Evolutionary conservation across 2,329 filamentous ascomycete genomes (phyloP), one percentile per base, ranked within the genome.

Genomic region (Paraphoma chrysanthemicola): DNA sequence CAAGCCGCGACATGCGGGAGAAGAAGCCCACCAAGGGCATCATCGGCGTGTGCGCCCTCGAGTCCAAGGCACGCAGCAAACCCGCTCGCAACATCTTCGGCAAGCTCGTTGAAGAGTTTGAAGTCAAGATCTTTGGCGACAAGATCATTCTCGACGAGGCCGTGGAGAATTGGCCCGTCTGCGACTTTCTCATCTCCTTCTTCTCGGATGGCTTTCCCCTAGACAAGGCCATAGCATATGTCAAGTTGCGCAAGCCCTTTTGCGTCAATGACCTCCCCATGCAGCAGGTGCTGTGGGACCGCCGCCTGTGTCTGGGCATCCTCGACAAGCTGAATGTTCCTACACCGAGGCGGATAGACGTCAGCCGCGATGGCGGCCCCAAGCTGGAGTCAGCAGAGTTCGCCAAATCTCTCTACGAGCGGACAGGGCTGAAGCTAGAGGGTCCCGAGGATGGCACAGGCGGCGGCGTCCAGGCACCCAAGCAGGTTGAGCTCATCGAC

Each of bases 131-230:
- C 11, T 99, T 99, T 80, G 96, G 95, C 46, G 95, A 99, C 81
- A 99, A 99, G 79, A 94, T 97, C 43, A 99, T 99, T 66, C 83
- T 99, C 36, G 95, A 99, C 71, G 95, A 99, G 85, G 91, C 91
- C 60, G 90, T 97, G 53, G 93, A 96, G 78, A 96, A 97, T 74
- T 97, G 93, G 93, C 93, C 93, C 16, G 88, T 96, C 52, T 96
- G 92, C 77, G 95, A 99, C 79, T 99, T 96, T 70, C 80, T 99
- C 53, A 97, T 99, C 70, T 97, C 93, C 3, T 99, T 99, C 80
- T 99, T 98, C 78, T 98, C 94, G 0, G 94, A 97, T 75, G 95
- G 95, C 0, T 99, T 99, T 66, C 95, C 95, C 0, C 81, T 99
- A 45, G 93, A 98, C 64, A 99, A 99, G 75, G 95, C 96, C 5